phyloP scores from a whole-genome alignment of 192 early-diverging fungal species.

The Funneliformis geosporum region DNA sequence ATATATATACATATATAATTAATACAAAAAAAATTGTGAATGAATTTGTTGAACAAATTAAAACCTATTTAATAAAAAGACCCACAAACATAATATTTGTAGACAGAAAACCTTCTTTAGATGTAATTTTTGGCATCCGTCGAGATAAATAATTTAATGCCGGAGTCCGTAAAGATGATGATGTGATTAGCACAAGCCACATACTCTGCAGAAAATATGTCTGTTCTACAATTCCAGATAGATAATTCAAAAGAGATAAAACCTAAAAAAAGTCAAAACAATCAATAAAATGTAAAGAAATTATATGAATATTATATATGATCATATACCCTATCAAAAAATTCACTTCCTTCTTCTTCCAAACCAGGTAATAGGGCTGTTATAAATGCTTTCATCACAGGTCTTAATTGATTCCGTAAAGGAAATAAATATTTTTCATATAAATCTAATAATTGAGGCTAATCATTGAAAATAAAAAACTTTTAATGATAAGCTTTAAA shows the following conservation, averaged over 20 bases:
- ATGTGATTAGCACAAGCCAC: slow-evolving; percentile 79
- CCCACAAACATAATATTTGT: neutral
- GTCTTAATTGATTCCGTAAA: slow-evolving; percentile 66
- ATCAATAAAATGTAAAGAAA: neutral
- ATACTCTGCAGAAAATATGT: slow-evolving; percentile 81
- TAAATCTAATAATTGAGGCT: slow-evolving; percentile 79
- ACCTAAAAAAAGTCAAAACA: slow-evolving; percentile 34
- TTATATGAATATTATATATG: neutral
- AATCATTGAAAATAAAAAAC: slow-evolving; percentile 4
- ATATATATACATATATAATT: too few species aligned
- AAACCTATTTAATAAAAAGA: slow-evolving; percentile 8
- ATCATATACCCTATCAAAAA: slow-evolving; percentile 67
- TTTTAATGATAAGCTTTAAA: too few species aligned
- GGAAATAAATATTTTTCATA: slow-evolving; percentile 78
- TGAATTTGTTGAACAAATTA: neutral
- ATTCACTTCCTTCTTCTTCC: slow-evolving; percentile 89
- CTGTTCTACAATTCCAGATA: slow-evolving; percentile 68
- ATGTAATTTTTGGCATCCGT: slow-evolving; percentile 67
- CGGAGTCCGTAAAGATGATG: slow-evolving; percentile 63
- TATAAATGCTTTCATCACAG: slow-evolving; percentile 76
- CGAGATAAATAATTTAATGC: slow-evolving; percentile 79
- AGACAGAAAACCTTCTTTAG: slow-evolving; percentile 55
- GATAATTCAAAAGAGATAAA: slow-evolving; percentile 60
- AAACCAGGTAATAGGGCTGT: slow-evolving; percentile 80
- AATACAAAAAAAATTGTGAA: neutral